phyloP scores from a whole-genome alignment of 768 basidiomycete genomes.

The Collybia nuda region DNA sequence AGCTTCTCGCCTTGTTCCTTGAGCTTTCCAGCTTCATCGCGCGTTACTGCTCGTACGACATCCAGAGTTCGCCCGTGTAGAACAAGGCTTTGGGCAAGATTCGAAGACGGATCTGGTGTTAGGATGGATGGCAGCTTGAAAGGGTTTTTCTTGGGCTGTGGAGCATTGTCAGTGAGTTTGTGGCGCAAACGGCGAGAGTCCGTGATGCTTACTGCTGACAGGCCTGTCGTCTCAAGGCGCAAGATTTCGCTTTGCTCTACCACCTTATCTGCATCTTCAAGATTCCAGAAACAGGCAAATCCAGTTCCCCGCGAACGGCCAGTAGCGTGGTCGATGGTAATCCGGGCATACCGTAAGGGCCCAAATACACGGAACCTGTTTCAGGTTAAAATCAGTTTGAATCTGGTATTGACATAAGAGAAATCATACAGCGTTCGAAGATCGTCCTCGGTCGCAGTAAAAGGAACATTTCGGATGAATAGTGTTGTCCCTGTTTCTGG shows the following conservation, averaged over 20 bases:
- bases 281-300: slow-evolving; percentile 97
- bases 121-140: slow-evolving; percentile 87
- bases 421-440: slow-evolving; percentile 71
- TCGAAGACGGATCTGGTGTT: slow-evolving; percentile 90
- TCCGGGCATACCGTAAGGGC: slow-evolving; percentile 87
- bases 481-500: slow-evolving; percentile 89
- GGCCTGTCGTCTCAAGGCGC: slow-evolving; percentile 60
- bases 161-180: not conserved
- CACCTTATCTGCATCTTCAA: slow-evolving; percentile 82
- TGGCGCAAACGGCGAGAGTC: not conserved
- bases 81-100: slow-evolving; percentile 78
- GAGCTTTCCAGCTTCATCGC: slow-evolving; percentile 84
- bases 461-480: slow-evolving; percentile 93
- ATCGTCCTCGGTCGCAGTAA: slow-evolving; percentile 91
- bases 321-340: slow-evolving; percentile 80
- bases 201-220: slow-evolving; percentile 24
- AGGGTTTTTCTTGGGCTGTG: slow-evolving; percentile 73
- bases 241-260: slow-evolving; percentile 79
- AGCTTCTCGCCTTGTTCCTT: slow-evolving; percentile 86
- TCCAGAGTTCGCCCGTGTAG: slow-evolving; percentile 93
- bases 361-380: slow-evolving; percentile 95
- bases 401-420: not conserved
- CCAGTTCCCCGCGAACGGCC: slow-evolving; percentile 93
- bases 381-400: slow-evolving; percentile 1
- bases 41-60: slow-evolving; percentile 85